Evolutionary conservation across 148 eudicot genomes (phyloP), one percentile per base, ranked within the genome.

Genomic region (Chenopodium quinoa): DNA sequence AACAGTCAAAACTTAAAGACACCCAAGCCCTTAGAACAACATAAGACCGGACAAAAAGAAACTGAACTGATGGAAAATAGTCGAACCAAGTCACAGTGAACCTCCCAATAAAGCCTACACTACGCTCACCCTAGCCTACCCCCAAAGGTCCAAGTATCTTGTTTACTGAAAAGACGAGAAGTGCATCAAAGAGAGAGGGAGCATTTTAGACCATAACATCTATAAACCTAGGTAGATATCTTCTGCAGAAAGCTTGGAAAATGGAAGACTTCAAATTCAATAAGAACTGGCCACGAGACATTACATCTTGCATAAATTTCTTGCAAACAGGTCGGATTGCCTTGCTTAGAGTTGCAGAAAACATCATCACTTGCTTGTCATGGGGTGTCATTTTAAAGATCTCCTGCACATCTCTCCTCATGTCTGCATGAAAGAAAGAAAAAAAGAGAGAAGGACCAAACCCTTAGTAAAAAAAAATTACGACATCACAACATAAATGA

Each of bases 341-440:
- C 90, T 95, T 93, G 96, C 97, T 93, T 72, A 95, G 92, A 13
- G 97, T 95, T 69, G 99, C 99, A 11, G 99, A 95, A 81, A 95
- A 95, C 99, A 93, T 95, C 99, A 95, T 95, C 73, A 95, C 98
- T 90, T 95, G 99, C 89, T 95, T 95, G 80, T 95, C 99, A 88
- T 95, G 99, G 64, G 99, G 98, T 40, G 98, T 95, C 98, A 93
- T 95, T 89, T 93, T 95, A 90, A 95, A 95, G 31, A 93, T 95
- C 83, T 93, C 98, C 85, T 95, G 97, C 79, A 95, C 97, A 79
- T 95, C 97, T 85, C 90, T 95, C 89, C 98, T 88, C 98, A 95
- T 95, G 82, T 95, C 98, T 95, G 90, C 76, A 83, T 20, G 34
- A 27, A 4, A 82, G 9, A 23, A 12, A 5, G 27, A 6, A 79